phyloP scores from a whole-genome alignment of 345 rosid genomes.

The Salix suchowensis region DNA sequence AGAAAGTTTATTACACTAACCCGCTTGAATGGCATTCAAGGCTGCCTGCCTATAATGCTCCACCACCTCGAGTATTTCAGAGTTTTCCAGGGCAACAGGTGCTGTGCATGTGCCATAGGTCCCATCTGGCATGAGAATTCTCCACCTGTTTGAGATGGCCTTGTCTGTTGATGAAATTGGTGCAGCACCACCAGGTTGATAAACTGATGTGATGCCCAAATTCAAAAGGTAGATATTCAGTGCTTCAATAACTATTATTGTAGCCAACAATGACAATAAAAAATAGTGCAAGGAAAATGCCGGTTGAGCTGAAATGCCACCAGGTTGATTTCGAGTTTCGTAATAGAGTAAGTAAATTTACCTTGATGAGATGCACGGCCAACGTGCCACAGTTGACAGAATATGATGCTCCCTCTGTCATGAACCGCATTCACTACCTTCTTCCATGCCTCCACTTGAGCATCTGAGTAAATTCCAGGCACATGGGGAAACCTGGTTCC shows the following conservation, averaged over 20 bases:
- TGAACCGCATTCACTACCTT: constrained; percentile 71
- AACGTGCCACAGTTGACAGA: constrained; percentile 92
- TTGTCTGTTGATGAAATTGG: constrained; percentile 69
- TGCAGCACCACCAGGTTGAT: constrained; percentile 66
- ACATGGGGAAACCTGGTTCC: constrained; percentile 66
- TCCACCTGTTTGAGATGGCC: constrained; percentile 62
- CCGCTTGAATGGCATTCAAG: constrained; percentile 71
- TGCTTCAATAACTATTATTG: neutral
- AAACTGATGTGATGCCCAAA: constrained; percentile 34
- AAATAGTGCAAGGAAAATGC: neutral
- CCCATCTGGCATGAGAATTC: constrained; percentile 60
- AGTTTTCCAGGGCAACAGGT: constrained; percentile 42
- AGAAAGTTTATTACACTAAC: constrained; percentile 16
- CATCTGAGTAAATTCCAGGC: constrained; percentile 80
- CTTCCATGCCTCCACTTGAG: constrained; percentile 87
- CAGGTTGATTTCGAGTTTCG: neutral
- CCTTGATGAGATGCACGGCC: constrained; percentile 85
- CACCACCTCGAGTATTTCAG: constrained; percentile 50
- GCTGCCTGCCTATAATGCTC: constrained; percentile 58
- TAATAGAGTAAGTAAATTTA: neutral
- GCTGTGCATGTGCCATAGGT: constrained; percentile 41
- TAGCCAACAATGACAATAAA: neutral
- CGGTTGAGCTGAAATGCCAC: neutral
- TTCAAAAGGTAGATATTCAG: neutral
- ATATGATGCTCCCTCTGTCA: constrained; percentile 64